Base-by-base conservation (phyloP, 768 basidiomycete genomes). In the Psilocybe cyanescens region DNA sequence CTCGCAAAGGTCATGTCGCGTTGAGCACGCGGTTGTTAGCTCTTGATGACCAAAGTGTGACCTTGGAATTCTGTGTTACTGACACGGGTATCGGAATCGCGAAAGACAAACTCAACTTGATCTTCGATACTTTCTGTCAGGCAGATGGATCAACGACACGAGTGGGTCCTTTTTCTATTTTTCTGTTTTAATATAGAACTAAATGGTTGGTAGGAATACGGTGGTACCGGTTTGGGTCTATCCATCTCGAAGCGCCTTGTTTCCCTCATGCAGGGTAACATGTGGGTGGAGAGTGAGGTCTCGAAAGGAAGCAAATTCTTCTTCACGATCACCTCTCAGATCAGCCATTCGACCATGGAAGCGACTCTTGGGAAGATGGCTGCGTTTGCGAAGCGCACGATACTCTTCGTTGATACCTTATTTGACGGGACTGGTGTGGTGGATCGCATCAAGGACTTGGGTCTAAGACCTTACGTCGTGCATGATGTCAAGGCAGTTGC, bases 31-130 rank as follows among this genome's bases (percentile, higher is more conserved):
- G 95, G 24, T 77, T 95, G 60, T 77, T 94, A 47, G 87, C 89
- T 4, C 74, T 89, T 64, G 93, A 95, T 62, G 91, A 94, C 64
- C 84, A 89, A 71, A 89, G 86, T 61, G 93, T 95, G 28, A 95
- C 93, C 29, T 80, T 99, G 19, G 95, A 98, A 76, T 97, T 99
- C 81, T 97, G 96, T 71, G 96, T 99, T 19, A 90, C 91, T 55
- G 97, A 99, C 71, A 98, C 96, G 1, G 97, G 97, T 58, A 99
- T 99, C 68, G 97, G 97, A 55, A 99, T 99, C 72, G 95, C 97
- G 58, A 95, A 95, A 73, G 97, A 99, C 75, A 99, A 99, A 80
- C 79, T 99, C 66, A 97, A 96, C 71, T 81, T 99, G 70, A 99
- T 99, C 72, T 99, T 99, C 76, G 97, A 99, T 72, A 99, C 97